phyloP scores from a whole-genome alignment of 495 filamentous ascomycete species.

The Amniculicola lignicola region DNA sequence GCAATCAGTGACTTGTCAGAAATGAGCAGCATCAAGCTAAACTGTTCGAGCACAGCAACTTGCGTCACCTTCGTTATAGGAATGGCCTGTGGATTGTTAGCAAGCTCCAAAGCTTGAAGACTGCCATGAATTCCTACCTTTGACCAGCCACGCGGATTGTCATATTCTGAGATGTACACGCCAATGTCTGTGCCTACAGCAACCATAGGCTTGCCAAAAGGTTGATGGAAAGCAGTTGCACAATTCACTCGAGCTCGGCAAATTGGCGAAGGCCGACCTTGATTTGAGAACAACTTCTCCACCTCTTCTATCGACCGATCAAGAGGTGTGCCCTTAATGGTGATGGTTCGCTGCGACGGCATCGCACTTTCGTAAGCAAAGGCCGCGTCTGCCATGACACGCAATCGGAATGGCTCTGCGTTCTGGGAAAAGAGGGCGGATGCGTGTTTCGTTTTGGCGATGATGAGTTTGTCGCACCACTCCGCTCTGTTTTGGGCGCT shows the following conservation, averaged over 20 bases:
- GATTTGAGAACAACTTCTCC: slow-evolving; percentile 64
- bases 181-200: slow-evolving; percentile 95
- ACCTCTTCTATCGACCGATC: slow-evolving; percentile 88
- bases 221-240: slow-evolving; percentile 79
- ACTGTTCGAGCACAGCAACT: slow-evolving; percentile 91
- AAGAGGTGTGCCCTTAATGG: slow-evolving; percentile 83
- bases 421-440: slow-evolving; percentile 85
- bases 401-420: slow-evolving; percentile 90
- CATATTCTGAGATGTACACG: slow-evolving; percentile 79
- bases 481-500: slow-evolving; percentile 69
- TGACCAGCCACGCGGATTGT: slow-evolving; percentile 84
- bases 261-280: slow-evolving; percentile 67
- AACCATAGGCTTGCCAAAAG: slow-evolving; percentile 79
- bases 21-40: slow-evolving; percentile 85
- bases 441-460: slow-evolving; percentile 91
- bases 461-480: slow-evolving; percentile 90
- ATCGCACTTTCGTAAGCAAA: slow-evolving; percentile 75
- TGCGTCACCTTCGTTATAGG: slow-evolving; percentile 76
- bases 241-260: slow-evolving; percentile 87
- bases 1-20: slow-evolving; percentile 88
- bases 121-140: slow-evolving; percentile 53
- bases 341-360: slow-evolving; percentile 52
- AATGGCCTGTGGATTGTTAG: slow-evolving; percentile 58
- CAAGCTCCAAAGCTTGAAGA: background rate
- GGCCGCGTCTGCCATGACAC: slow-evolving; percentile 87